Percentiles rank a stretch among this genome's conserved stretches.
Conservation (phyloP, 352 stramenopile species). For the Aphanomyces stellatus region DNA sequence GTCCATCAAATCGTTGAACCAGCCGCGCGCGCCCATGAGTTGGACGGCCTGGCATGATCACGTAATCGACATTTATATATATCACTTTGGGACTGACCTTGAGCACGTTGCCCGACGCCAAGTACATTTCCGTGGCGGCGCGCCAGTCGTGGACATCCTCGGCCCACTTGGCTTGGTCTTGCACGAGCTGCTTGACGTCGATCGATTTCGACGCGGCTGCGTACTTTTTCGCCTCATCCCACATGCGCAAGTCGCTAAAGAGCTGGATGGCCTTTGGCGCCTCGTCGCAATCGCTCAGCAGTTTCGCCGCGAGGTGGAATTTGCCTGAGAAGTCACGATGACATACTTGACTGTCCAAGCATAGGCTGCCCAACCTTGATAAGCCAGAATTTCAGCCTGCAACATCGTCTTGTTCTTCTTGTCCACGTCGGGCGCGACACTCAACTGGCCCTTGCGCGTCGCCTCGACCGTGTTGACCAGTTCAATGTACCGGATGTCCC, state of each 20-base stretch:
- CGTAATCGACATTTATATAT: background rate
- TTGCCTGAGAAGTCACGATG: too few species aligned
- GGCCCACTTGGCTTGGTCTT: slow-evolving; percentile 88
- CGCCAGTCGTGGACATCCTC: slow-evolving; percentile 90
- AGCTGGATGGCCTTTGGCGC: slow-evolving; percentile 88
- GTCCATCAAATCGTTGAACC: slow-evolving; percentile 79
- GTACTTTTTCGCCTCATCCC: slow-evolving; percentile 91
- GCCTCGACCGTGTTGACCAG: slow-evolving; percentile 81
- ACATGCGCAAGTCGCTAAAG: slow-evolving; percentile 89
- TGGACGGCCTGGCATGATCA: slow-evolving; percentile 54
- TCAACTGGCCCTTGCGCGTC: slow-evolving; percentile 49
- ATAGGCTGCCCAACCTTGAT: slow-evolving; percentile 41
- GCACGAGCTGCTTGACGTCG: slow-evolving; percentile 82
- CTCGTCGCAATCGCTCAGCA: slow-evolving; percentile 72
- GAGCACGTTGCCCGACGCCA: slow-evolving; percentile 72
- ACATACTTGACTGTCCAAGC: too few species aligned
- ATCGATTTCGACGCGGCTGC: slow-evolving; percentile 65
- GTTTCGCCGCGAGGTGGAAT: slow-evolving; percentile 87
- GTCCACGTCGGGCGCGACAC: slow-evolving; percentile 6
- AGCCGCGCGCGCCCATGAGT: slow-evolving; percentile 81
- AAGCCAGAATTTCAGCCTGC: slow-evolving; percentile 88
- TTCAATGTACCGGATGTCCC: slow-evolving; percentile 88
- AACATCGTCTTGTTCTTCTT: slow-evolving; percentile 61
- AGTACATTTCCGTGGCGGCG: slow-evolving; percentile 87
- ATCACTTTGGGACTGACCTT: too few species aligned